Evolutionary conservation across 495 filamentous ascomycete species (phyloP), one percentile per base, ranked within the genome.

Genomic region (Xylaria flabelliformis): DNA sequence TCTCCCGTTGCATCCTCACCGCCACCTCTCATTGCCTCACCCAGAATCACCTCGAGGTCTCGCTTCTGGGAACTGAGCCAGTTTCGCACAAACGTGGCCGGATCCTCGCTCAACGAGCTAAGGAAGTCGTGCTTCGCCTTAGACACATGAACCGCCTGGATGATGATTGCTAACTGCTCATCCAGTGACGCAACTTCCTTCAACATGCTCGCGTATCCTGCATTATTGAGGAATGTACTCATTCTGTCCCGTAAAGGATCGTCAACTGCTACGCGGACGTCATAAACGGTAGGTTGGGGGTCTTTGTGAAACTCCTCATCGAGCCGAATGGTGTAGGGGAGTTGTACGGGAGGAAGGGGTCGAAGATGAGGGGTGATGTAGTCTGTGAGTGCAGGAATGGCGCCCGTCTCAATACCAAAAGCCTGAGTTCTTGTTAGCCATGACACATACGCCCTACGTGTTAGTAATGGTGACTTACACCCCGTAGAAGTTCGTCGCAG

Each of bases 291-390:
- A 1, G 91, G 91, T 66, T 80, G 83, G 26, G 84, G 85, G 67
- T 83, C 80, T 69, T 83, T 84, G 84, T 96, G 91, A 82, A 94
- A 96, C 13, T 91, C 89, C 77, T 92, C 89, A 80, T 98, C 96
- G 55, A 97, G 91, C 75, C 97, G 95, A 80, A 98, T 97, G 48
- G 94, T 98, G 84, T 98, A 99, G 39, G 88, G 86, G 29, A 98
- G 89, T 73, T 92, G 90, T 78, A 98, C 88, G 0, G 96, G 96
- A 7, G 94, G 90, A 19, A 97, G 87, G 10, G 93, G 86, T 42
- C 85, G 89, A 48, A 97, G 88, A 80, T 98, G 94, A 4, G 84
- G 85, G 19, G 88, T 86, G 70, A 97, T 89, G 42, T 88, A 84
- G 29, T 97, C 92, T 51, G 92, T 90, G 72, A 99, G 89, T 73